Conservation (phyloP, 2,329 filamentous ascomycete genomes). For the Pseudocercospora ulei region DNA sequence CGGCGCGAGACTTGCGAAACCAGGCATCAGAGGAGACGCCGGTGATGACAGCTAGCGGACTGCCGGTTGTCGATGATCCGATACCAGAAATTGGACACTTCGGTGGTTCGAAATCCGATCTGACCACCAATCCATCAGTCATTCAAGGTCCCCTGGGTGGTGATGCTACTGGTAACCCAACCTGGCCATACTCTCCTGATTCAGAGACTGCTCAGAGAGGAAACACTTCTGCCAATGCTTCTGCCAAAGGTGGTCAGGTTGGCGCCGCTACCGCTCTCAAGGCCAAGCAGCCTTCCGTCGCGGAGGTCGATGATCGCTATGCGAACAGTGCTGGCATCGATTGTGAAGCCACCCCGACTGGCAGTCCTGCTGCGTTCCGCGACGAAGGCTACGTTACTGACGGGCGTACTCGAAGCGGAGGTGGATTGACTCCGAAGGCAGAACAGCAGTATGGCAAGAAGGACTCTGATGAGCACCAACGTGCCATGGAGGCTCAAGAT, state of each 20-base stretch:
- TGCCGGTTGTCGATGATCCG: conserved; percentile 59
- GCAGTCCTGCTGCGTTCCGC: conserved; percentile 52
- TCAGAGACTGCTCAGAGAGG: conserved; percentile 20
- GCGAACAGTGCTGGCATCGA: conserved; percentile 8
- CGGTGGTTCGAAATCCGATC: conserved; percentile 51
- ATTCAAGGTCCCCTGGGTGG: conserved; percentile 63
- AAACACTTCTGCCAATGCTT: conserved; percentile 17
- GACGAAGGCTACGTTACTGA: conserved; percentile 92
- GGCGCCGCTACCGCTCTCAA: conserved; percentile 24
- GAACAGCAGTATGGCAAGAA: conserved; percentile 45
- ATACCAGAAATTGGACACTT: conserved; percentile 68
- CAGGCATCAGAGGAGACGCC: conserved; percentile 34
- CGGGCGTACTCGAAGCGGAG: conserved; percentile 44
- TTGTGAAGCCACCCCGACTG: conserved; percentile 38
- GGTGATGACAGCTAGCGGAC: conserved; percentile 57
- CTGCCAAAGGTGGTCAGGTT: conserved; percentile 19
- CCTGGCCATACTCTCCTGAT: conserved; percentile 33
- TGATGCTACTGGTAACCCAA: conserved; percentile 45
- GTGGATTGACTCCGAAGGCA: conserved; percentile 41
- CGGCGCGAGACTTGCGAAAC: conserved; percentile 21
- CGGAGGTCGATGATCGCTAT: conserved; percentile 25
- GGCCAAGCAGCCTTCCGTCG: conserved; percentile 35
- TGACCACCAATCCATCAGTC: conserved; percentile 75
- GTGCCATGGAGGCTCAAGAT: conserved; percentile 41
- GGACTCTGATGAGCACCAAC: conserved; percentile 45